Percentiles rank a stretch among this genome's conserved stretches.
These are phyloP conservation scores for Insectozyma bohioensis DNA, from an alignment of 1,139 yeast species.

Conservation along the genomic window DNA sequence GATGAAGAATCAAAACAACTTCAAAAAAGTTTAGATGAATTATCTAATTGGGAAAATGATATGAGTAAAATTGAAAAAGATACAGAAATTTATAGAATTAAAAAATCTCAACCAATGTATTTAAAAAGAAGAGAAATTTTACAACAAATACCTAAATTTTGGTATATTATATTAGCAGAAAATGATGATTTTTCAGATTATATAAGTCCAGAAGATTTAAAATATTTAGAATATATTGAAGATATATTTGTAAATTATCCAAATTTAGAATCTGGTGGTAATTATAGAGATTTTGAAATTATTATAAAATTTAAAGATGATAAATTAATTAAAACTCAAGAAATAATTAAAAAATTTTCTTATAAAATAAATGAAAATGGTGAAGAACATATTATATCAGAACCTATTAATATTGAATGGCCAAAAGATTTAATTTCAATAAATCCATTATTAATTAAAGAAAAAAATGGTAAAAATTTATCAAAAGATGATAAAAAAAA, in stretches of 20 bases:
- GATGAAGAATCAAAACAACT: constrained; percentile 13
- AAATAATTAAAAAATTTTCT: constrained; percentile 52
- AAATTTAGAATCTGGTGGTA: constrained; percentile 24
- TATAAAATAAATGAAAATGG: constrained; percentile 47
- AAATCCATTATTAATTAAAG: constrained; percentile 50
- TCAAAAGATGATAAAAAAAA: constrained; percentile 54
- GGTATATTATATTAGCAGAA: constrained; percentile 76
- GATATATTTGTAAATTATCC: constrained; percentile 57
- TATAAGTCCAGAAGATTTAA: constrained; percentile 64
- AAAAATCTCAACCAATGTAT: constrained; percentile 51
- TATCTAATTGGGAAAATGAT: constrained; percentile 57
- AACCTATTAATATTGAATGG: constrained; percentile 55
- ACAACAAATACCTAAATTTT: constrained; percentile 58
- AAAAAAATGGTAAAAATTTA: constrained; percentile 32
- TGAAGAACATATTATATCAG: constrained; percentile 52
- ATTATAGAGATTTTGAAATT: constrained; percentile 52
- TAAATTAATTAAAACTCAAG: constrained; percentile 47
- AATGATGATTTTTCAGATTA: constrained; percentile 76
- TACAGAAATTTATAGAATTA: constrained; percentile 50
- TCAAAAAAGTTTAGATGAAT: constrained; percentile 22
- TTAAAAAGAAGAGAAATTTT: constrained; percentile 47
- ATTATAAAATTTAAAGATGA: constrained; percentile 46
- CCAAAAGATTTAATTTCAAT: constrained; percentile 54
- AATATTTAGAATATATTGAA: constrained; percentile 58
- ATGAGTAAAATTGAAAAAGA: constrained; percentile 58